Conservation (phyloP, 306 rosid genomes). For the Neltuma alba region DNA sequence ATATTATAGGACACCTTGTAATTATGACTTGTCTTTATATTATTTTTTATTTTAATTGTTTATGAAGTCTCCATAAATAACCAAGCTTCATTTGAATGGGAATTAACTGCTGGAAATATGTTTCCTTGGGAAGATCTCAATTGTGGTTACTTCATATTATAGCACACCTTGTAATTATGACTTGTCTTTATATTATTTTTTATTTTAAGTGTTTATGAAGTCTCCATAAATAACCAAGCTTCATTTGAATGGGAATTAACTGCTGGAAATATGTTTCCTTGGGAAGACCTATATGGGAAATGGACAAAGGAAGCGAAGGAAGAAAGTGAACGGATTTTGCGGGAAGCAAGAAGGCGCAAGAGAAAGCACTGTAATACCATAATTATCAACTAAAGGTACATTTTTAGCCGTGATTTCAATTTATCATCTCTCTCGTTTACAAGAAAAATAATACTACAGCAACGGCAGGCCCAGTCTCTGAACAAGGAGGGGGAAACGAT, state of each 20-base stretch:
- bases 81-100: conserved; percentile 1
- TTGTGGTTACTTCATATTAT: conserved; percentile 18
- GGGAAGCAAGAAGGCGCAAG: conserved; percentile 86
- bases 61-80: background rate
- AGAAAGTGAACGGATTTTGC: conserved; percentile 76
- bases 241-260: conserved; percentile 31
- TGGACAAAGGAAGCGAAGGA: conserved; percentile 60
- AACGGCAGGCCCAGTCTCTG: background rate
- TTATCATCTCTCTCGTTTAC: background rate
- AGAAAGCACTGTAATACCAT: conserved; percentile 65
- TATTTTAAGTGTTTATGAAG: background rate
- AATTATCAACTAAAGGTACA: conserved; percentile 69
- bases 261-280: conserved; percentile 35
- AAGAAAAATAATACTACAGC: background rate
- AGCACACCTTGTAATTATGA: background rate
- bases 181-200: background rate
- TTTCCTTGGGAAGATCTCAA: conserved; percentile 46
- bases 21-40: background rate
- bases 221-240: background rate
- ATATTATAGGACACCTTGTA: background rate
- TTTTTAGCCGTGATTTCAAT: conserved; percentile 25
- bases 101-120: conserved; percentile 37
- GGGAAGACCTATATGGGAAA: conserved; percentile 47
- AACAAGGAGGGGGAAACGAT: background rate
- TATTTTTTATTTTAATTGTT: background rate